Conservation (phyloP, 2,329 filamentous ascomycete genomes). For the Pseudogymnoascus verrucosus region DNA sequence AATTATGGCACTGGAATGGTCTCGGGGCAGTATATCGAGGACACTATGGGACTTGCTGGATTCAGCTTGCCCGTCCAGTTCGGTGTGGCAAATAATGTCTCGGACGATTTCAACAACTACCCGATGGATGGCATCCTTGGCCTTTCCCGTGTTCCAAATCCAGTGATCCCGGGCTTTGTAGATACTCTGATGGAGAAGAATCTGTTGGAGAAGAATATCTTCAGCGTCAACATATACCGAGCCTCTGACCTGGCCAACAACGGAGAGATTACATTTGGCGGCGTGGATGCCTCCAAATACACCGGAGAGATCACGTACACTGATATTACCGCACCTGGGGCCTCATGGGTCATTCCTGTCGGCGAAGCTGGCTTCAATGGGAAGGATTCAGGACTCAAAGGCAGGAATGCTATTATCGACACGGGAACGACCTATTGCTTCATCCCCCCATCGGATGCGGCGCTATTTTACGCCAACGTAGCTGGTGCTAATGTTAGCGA, state of each 20-base stretch:
- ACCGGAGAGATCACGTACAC: conserved; percentile 63
- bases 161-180: conserved; percentile 59
- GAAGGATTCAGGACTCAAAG: conserved; percentile 36
- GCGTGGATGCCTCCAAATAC: conserved; percentile 57
- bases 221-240: conserved; percentile 64
- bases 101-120: conserved; percentile 66
- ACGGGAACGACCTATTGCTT: conserved; percentile 77
- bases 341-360: conserved; percentile 67
- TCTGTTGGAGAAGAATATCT: conserved; percentile 55
- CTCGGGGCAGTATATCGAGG: conserved; percentile 55
- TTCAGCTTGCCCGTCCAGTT: conserved; percentile 59
- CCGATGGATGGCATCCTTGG: conserved; percentile 86
- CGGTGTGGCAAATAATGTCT: conserved; percentile 64
- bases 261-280: conserved; percentile 72
- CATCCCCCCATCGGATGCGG: conserved; percentile 58
- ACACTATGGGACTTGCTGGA: conserved; percentile 59
- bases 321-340: conserved; percentile 39
- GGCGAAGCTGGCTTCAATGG: conserved; percentile 58
- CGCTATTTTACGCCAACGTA: conserved; percentile 59
- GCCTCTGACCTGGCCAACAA: conserved; percentile 56
- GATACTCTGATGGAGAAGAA: conserved; percentile 49
- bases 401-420: conserved; percentile 64
- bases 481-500: conserved; percentile 43
- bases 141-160: conserved; percentile 49
- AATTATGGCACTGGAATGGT: conserved; percentile 70